phyloP scores from a whole-genome alignment of 768 basidiomycete genomes.

The Suillus variegatus region DNA sequence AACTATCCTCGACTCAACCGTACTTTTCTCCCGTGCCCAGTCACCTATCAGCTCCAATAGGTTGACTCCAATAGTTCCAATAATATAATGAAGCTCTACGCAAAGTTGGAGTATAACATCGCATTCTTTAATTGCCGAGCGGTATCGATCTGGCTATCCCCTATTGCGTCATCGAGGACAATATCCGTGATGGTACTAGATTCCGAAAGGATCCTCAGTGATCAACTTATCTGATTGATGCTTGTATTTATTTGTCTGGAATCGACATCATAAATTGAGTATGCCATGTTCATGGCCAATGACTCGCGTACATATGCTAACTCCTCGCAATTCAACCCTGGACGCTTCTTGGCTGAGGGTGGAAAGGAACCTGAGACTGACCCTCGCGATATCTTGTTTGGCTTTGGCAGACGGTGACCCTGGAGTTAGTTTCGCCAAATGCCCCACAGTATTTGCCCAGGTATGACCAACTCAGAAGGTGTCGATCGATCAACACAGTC shows the following conservation, averaged over 20 bases:
- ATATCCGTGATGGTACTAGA: constrained; percentile 62
- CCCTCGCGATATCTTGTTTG: constrained; percentile 64
- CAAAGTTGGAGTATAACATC: constrained; percentile 11
- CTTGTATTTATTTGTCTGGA: constrained; percentile 7
- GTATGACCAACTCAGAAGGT: constrained; percentile 11
- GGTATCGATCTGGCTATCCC: constrained; percentile 21
- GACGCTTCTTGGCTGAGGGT: constrained; percentile 49
- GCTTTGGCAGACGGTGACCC: constrained; percentile 62
- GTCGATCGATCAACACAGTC: constrained; percentile 8
- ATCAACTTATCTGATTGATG: constrained; percentile 24
- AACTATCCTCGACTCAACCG: neutral
- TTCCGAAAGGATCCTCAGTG: constrained; percentile 61
- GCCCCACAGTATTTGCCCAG: constrained; percentile 30
- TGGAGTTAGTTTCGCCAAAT: constrained; percentile 9
- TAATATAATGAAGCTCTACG: constrained; percentile 12
- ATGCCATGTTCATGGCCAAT: constrained; percentile 32
- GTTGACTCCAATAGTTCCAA: no score
- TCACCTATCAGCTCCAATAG: no score
- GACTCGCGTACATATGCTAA: constrained; percentile 45
- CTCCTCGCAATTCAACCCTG: constrained; percentile 59
- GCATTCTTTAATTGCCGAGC: constrained; percentile 46
- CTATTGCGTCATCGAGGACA: constrained; percentile 58
- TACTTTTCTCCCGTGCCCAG: no score
- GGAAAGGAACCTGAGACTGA: constrained; percentile 47
- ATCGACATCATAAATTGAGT: neutral